phyloP scores from a whole-genome alignment of 2,329 filamentous ascomycete genomes.

The Fonsecaea erecta region DNA sequence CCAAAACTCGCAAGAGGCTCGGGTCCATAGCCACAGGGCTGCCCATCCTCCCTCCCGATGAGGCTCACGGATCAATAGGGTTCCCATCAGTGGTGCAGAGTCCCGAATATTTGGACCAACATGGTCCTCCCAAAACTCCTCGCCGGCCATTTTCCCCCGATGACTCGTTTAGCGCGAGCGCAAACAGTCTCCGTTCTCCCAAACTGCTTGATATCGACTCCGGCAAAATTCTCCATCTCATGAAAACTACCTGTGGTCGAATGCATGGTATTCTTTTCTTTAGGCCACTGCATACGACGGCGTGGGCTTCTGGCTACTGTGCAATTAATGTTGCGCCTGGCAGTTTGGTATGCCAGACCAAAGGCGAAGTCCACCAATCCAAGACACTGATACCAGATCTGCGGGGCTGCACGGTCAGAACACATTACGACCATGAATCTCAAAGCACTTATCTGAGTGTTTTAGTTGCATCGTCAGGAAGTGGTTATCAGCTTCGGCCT shows the following conservation, averaged over 20 bases:
- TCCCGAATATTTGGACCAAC: constrained; percentile 39
- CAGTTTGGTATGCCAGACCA: constrained; percentile 56
- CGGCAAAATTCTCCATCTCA: constrained; percentile 55
- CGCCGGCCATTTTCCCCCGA: constrained; percentile 36
- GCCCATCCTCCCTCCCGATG: constrained; percentile 44
- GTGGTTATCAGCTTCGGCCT: constrained; percentile 53
- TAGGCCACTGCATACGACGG: constrained; percentile 47
- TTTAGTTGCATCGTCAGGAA: constrained; percentile 53
- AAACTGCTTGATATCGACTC: constrained; percentile 51
- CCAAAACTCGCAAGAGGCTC: constrained; percentile 37
- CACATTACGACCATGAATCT: constrained; percentile 53
- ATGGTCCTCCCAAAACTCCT: constrained; percentile 39
- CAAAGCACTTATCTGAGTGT: constrained; percentile 55
- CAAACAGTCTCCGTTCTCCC: constrained; percentile 40
- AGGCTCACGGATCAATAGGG: constrained; percentile 50
- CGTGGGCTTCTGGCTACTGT: constrained; percentile 58
- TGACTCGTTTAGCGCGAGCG: constrained; percentile 28
- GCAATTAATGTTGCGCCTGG: constrained; percentile 57
- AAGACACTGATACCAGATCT: constrained; percentile 57
- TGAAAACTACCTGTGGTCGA: constrained; percentile 58
- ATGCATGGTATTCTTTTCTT: constrained; percentile 60
- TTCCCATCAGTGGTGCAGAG: constrained; percentile 54
- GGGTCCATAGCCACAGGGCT: constrained; percentile 40
- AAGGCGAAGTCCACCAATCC: constrained; percentile 53
- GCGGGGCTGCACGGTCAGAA: constrained; percentile 55